These are phyloP conservation scores for Talaromyces sp. DNA, from an alignment of 2,329 filamentous ascomycete species.

Conservation along the genomic window DNA sequence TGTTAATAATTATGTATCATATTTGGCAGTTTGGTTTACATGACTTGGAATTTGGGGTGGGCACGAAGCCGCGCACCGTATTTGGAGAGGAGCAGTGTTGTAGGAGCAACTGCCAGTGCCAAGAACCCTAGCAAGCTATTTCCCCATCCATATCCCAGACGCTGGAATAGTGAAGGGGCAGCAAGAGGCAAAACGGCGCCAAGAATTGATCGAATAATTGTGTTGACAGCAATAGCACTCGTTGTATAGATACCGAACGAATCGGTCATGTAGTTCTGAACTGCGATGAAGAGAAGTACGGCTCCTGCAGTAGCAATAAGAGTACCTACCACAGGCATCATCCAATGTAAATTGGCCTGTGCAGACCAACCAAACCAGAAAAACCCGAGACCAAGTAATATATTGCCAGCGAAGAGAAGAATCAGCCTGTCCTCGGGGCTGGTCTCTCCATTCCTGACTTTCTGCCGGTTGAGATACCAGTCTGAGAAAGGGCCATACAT, in stretches of 20 bases:
- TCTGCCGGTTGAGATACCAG: too few relatives aligned
- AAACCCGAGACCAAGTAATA: too few relatives aligned
- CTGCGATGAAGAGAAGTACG: not conserved
- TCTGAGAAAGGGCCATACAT: too few relatives aligned
- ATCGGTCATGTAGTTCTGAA: not conserved
- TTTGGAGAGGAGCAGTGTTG: not conserved
- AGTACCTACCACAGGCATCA: not conserved
- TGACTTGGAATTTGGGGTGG: not conserved
- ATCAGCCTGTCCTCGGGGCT: too few relatives aligned
- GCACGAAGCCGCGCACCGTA: not conserved
- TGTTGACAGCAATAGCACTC: not conserved
- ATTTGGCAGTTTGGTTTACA: too few relatives aligned
- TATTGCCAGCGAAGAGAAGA: too few relatives aligned
- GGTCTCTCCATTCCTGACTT: too few relatives aligned
- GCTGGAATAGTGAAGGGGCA: not conserved
- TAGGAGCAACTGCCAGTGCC: not conserved
- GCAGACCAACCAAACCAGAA: too few relatives aligned
- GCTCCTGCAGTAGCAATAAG: not conserved
- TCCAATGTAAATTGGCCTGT: not conserved
- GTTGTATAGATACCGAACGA: not conserved
- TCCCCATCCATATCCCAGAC: not conserved
- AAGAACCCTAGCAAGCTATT: not conserved
- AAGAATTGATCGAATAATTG: not conserved
- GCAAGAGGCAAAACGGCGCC: not conserved
- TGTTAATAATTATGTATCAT: too few relatives aligned